Conservation (phyloP, 495 filamentous ascomycete genomes). For the Aspergillus biplanus region DNA sequence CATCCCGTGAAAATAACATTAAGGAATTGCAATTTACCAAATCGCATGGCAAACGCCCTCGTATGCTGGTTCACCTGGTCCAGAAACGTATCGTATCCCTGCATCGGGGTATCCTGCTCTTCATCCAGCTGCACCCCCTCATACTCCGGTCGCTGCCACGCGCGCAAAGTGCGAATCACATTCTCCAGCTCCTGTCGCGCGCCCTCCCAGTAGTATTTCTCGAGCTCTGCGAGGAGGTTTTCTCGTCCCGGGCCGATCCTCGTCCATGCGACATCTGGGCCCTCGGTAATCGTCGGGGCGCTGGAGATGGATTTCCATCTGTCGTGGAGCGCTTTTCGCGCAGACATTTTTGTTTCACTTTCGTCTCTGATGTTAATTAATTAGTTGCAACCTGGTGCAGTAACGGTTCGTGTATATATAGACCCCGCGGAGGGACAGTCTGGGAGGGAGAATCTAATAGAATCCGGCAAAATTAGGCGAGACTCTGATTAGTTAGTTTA, state of each 20-base stretch:
- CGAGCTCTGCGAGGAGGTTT: conserved; percentile 20
- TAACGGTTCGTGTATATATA: too few species aligned
- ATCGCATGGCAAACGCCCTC: conserved; percentile 28
- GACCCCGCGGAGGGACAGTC: too few species aligned
- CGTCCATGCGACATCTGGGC: neutral
- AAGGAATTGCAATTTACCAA: conserved; percentile 4
- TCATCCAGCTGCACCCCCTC: conserved; percentile 8
- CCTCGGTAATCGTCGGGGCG: neutral
- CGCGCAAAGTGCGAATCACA: conserved; percentile 30
- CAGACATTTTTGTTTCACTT: conserved; percentile 12
- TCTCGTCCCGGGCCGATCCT: conserved; percentile 7
- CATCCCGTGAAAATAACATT: neutral
- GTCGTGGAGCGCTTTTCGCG: conserved; percentile 6
- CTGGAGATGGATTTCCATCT: conserved; percentile 7
- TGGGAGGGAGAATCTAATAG: too few species aligned
- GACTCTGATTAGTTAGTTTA: too few species aligned
- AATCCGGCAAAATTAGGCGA: too few species aligned
- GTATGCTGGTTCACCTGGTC: conserved; percentile 35
- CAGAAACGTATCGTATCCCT: conserved; percentile 39
- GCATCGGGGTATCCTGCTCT: conserved; percentile 28
- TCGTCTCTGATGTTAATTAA: too few species aligned
- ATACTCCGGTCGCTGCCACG: conserved; percentile 29
- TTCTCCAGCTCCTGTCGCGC: conserved; percentile 29
- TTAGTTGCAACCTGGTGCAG: too few species aligned
- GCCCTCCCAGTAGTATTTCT: conserved; percentile 37